Percentiles rank a stretch among this genome's conserved stretches.
phyloP scores from a whole-genome alignment of 805 yeast species.

The Sugiyamaella mastotermitis region DNA sequence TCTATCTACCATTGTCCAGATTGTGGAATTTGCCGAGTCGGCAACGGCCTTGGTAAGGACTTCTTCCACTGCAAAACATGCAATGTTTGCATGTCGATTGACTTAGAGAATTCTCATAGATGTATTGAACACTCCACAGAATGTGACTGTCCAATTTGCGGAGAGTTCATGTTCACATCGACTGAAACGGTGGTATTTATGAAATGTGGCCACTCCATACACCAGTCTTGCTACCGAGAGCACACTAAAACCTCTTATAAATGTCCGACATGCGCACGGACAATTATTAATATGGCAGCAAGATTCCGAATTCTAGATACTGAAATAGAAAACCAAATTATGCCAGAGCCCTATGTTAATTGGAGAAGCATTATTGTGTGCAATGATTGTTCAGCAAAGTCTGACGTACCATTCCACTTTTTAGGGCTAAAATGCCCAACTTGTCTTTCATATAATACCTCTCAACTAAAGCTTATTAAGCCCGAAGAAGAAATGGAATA shows the following conservation, averaged over 20 bases:
- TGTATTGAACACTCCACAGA: slow-evolving; percentile 86
- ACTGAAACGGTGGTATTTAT: slow-evolving; percentile 80
- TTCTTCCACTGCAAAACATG: slow-evolving; percentile 89
- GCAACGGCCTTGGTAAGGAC: slow-evolving; percentile 81
- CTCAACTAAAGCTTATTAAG: slow-evolving; percentile 62
- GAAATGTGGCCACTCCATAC: slow-evolving; percentile 93
- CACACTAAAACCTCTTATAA: slow-evolving; percentile 78
- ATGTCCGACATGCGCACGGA: slow-evolving; percentile 85
- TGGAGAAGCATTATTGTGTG: slow-evolving; percentile 69
- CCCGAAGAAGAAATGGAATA: too few relatives aligned
- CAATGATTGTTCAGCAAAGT: slow-evolving; percentile 82
- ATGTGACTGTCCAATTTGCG: slow-evolving; percentile 89
- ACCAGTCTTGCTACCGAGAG: slow-evolving; percentile 75
- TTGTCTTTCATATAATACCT: slow-evolving; percentile 83
- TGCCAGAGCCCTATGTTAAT: slow-evolving; percentile 71
- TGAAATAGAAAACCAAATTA: slow-evolving; percentile 67
- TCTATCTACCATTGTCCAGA: slow-evolving; percentile 87
- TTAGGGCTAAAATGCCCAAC: slow-evolving; percentile 83
- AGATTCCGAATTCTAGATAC: slow-evolving; percentile 81
- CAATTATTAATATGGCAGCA: slow-evolving; percentile 81
- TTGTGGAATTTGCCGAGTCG: slow-evolving; percentile 90
- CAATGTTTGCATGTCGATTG: slow-evolving; percentile 81
- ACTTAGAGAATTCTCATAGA: slow-evolving; percentile 66
- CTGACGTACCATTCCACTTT: slow-evolving; percentile 70
- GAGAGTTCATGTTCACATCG: slow-evolving; percentile 82